Evolutionary conservation across 2,329 filamentous ascomycete species (phyloP), one percentile per base, ranked within the genome.

Genomic region (Davidsoniella eucalypti): DNA sequence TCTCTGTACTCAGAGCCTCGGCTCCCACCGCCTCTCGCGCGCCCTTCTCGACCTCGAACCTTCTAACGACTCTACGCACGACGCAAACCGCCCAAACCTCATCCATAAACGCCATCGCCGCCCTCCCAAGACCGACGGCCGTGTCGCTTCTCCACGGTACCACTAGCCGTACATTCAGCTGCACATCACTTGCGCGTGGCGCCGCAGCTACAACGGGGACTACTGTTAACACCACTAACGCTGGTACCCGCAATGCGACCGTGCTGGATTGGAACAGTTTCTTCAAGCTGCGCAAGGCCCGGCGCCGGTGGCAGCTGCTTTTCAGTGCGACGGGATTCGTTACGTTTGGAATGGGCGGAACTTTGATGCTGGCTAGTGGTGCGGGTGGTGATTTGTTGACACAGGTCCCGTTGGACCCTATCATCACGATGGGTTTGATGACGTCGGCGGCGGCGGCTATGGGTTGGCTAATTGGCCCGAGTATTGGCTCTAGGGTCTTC

Each of bases 251-350:
- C 50, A 55, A 59, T 50, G 56, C 52, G 49, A 58, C 64, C 36
- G 60, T 64, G n/a, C 76, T 88, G 40, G 77, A 87, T 67, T 96
- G 90, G 90, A 82, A 95, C 69, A 80, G 78, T 48, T 96, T 94
- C 71, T 94, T 96, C 72, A 78, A 79, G 62, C 80, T 96, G 54
- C 87, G 90, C 60, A 84, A 87, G 59, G 83, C 80, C 54, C 84
- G 90, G 51, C 82, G 90, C 54, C 78, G 84, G 59, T 84, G 88
- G 69, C 87, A 90, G 62, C 75, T 94, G 37, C 75, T 74, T 46
- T 87, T 87, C 56, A 90, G 84, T 44, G 70, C 87, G 48, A 63
- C 78, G 33, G 77, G 76, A 33, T 80, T 81, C 40, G 56, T 80
- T 5, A 67, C 70, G 10, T 77, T 76, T 53, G 82, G 84, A 1